phyloP scores from a whole-genome alignment of 2,329 filamentous ascomycete species.

The Cladophialophora bantiana region DNA sequence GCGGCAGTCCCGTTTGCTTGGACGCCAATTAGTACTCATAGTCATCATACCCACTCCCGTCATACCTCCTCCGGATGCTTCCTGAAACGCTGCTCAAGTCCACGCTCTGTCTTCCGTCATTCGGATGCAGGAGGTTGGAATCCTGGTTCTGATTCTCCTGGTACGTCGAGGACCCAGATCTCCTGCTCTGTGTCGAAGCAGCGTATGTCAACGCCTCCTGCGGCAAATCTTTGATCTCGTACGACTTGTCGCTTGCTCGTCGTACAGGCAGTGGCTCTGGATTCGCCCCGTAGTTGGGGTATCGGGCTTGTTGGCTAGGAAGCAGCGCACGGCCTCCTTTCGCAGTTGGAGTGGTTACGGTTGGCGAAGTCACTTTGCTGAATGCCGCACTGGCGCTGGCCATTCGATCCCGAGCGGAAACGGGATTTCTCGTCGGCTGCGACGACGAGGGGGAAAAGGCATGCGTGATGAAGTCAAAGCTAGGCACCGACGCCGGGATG shows the following conservation, averaged over 20 bases:
- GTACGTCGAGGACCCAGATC: constrained; percentile 23
- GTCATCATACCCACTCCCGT: constrained; percentile 42
- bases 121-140: constrained; percentile 40
- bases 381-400: constrained; percentile 27
- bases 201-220: constrained; percentile 29
- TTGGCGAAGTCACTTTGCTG: constrained; percentile 27
- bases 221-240: constrained; percentile 30
- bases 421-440: constrained; percentile 23
- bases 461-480: constrained; percentile 36
- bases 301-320: constrained; percentile 44
- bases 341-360: constrained; percentile 2
- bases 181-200: not conserved
- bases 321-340: constrained; percentile 42
- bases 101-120: constrained; percentile 34
- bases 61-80: constrained; percentile 43
- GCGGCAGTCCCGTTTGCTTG: not conserved
- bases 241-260: constrained; percentile 23
- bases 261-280: constrained; percentile 11
- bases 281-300: constrained; percentile 28
- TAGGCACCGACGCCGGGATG: constrained; percentile 37
- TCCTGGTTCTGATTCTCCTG: constrained; percentile 37
- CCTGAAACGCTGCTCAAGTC: constrained; percentile 40
- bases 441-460: not conserved
- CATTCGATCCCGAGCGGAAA: constrained; percentile 28
- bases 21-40: constrained; percentile 31